Percentiles rank a stretch among this genome's conserved stretches.
phyloP scores from a whole-genome alignment of 192 early-diverging fungal genomes.

The Obelidium mucronatum region DNA sequence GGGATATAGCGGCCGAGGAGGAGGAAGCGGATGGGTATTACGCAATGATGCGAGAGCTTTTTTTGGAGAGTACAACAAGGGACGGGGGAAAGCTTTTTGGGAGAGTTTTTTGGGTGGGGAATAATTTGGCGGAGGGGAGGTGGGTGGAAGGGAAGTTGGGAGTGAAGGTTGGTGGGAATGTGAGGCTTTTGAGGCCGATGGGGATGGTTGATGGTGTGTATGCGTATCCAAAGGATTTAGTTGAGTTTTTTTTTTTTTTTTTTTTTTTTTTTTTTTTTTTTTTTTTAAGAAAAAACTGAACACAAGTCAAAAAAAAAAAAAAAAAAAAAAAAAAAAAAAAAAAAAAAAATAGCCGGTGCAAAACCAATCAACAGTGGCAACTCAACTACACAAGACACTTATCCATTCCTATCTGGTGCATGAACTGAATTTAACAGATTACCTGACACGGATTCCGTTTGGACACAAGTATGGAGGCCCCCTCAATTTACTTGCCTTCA shows the following conservation, averaged over 20 bases:
- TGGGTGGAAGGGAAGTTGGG: constrained; percentile 7
- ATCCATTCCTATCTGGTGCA: neutral
- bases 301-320: too few relatives aligned
- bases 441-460: constrained; percentile 1
- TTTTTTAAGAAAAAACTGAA: too few relatives aligned
- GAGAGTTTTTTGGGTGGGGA: constrained; percentile 7
- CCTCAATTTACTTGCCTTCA: constrained; percentile 15
- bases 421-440: neutral
- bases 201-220: neutral
- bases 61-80: neutral
- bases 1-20: neutral
- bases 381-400: constrained; percentile 14
- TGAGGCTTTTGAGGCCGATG: constrained; percentile 6
- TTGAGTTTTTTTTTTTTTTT: neutral
- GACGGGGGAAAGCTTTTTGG: neutral
- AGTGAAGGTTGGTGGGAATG: neutral
- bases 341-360: neutral
- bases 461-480: constrained; percentile 28
- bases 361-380: neutral
- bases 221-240: constrained; percentile 23
- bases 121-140: constrained; percentile 19
- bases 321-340: too few relatives aligned
- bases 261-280: too few relatives aligned
- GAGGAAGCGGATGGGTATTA: constrained; percentile 2
- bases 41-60: neutral